Conservation (phyloP, 352 stramenopile species). For the Globisporangium uncinulatum region DNA sequence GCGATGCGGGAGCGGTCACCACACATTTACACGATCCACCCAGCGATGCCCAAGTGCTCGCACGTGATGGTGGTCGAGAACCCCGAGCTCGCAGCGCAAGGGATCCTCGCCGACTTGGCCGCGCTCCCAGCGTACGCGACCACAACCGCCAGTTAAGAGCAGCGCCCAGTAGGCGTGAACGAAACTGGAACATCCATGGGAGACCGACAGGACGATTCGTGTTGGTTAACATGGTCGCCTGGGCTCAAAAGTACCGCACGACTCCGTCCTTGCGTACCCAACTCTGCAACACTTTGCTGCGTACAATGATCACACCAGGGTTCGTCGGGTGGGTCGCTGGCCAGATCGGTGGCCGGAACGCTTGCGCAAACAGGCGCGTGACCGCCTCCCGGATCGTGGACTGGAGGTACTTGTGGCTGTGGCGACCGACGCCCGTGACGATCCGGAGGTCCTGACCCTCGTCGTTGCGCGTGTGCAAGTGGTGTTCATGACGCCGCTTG, state of each 20-base stretch:
- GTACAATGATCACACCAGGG: conserved; percentile 48
- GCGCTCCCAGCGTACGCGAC: conserved; percentile 9
- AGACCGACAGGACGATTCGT: too few species aligned
- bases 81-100: conserved; percentile 16
- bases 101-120: conserved; percentile 25
- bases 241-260: conserved; percentile 9
- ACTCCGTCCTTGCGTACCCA: conserved; percentile 45
- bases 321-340: conserved; percentile 49
- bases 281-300: conserved; percentile 38
- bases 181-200: too few species aligned
- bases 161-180: too few species aligned
- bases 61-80: conserved; percentile 36
- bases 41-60: conserved; percentile 23
- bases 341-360: conserved; percentile 42
- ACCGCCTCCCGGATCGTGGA: conserved; percentile 53
- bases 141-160: too few species aligned
- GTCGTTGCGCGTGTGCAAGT: conserved; percentile 20
- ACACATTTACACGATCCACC: conserved; percentile 23
- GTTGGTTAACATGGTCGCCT: too few species aligned
- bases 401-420: conserved; percentile 55
- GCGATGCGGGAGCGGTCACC: conserved; percentile 14
- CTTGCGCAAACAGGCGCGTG: conserved; percentile 40
- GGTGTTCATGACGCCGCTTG: conserved; percentile 16
- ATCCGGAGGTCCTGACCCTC: conserved; percentile 48
- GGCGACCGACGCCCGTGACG: conserved; percentile 64